Evolutionary conservation across 306 rosid genomes (phyloP).

Genomic region (Arachis hypogaea): DNA sequence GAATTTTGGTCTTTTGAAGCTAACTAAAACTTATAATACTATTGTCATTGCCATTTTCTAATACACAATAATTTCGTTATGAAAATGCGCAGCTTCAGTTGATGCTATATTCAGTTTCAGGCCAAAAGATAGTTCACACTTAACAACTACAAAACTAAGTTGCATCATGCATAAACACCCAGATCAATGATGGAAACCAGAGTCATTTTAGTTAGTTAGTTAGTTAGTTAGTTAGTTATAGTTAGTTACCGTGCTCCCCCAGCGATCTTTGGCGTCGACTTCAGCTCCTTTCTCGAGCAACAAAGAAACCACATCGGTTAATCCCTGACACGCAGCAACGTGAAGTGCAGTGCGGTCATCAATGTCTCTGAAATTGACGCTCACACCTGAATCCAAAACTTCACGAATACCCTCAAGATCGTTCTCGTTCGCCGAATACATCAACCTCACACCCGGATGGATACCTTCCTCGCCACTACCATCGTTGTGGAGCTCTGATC

Average conservation of each 20-base stretch:
- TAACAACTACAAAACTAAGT: not conserved
- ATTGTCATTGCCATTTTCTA: not conserved
- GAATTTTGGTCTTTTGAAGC: slow-evolving; percentile 5
- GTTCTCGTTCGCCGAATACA: slow-evolving; percentile 81
- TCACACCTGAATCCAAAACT: slow-evolving; percentile 64
- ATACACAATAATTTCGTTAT: not conserved
- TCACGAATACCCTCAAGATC: slow-evolving; percentile 82
- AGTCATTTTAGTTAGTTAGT: slow-evolving; percentile 37
- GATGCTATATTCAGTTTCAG: not conserved
- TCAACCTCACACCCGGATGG: slow-evolving; percentile 70
- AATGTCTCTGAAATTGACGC: slow-evolving; percentile 74
- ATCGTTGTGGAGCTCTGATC: not conserved
- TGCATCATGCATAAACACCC: not conserved
- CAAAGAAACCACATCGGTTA: slow-evolving; percentile 63
- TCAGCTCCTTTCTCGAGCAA: slow-evolving; percentile 78
- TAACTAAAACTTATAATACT: not conserved
- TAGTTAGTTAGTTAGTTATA: slow-evolving; percentile 50
- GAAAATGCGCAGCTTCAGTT: not conserved
- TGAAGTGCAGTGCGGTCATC: slow-evolving; percentile 91
- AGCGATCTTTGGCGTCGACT: slow-evolving; percentile 77
- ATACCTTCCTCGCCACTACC: slow-evolving; percentile 39
- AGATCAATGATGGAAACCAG: not conserved
- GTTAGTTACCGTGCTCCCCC: slow-evolving; percentile 91
- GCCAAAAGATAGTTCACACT: not conserved
- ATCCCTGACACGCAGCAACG: slow-evolving; percentile 87